Evolutionary conservation across 345 rosid genomes (phyloP).

Genomic region (Eucalyptus cladocalyx): DNA sequence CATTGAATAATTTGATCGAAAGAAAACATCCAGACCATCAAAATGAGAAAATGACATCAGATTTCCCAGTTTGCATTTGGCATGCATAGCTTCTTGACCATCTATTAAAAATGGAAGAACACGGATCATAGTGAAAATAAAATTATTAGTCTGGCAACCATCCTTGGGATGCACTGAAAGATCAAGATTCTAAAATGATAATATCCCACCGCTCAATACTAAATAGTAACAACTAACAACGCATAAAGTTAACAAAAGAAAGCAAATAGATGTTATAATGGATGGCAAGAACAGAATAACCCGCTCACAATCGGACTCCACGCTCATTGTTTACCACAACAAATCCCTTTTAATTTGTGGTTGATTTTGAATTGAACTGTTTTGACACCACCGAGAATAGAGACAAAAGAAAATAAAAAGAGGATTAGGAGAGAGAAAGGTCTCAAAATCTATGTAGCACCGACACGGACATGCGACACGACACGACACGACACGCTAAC

Average conservation of each 20-base stretch:
- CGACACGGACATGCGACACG: no score
- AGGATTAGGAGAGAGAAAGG: not conserved
- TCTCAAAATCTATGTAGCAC: no score
- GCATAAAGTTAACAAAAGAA: not conserved
- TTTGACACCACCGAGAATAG: not conserved
- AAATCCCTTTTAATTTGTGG: not conserved
- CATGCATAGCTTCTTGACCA: not conserved
- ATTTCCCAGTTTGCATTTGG: not conserved
- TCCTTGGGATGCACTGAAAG: not conserved
- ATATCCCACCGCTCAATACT: not conserved
- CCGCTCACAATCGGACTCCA: not conserved
- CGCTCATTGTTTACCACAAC: no score
- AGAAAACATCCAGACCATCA: not conserved
- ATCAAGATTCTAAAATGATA: not conserved
- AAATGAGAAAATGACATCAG: not conserved
- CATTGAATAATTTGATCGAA: no score
- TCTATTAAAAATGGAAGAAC: not conserved
- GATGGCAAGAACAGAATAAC: not conserved
- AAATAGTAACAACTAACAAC: not conserved
- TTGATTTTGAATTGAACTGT: not conserved
- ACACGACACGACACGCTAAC: no score
- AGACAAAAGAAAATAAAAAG: not conserved
- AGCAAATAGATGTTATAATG: not conserved
- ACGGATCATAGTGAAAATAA: not conserved
- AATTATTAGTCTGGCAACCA: not conserved